Evolutionary conservation across 2,329 filamentous ascomycete species (phyloP), one percentile per base, ranked within the genome.

Genomic region (Pezicula neosporulosa): DNA sequence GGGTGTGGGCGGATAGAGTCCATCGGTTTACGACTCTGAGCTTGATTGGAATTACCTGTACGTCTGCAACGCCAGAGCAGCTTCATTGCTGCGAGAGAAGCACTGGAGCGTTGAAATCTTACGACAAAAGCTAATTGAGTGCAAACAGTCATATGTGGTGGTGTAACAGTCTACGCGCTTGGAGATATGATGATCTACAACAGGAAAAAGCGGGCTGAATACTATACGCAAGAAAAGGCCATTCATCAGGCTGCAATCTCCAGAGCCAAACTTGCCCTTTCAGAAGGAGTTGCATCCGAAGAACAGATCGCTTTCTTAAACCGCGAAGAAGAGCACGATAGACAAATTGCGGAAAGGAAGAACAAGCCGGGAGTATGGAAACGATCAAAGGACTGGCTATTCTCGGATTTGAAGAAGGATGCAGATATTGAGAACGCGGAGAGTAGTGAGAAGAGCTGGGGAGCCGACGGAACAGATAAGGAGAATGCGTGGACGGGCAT

Each of bases 171-270:
- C 37, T 85, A 86, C 65, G 83, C 84, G 9, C 76, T 85, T 57
- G 76, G 80, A 53, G 84, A 86, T 62, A 80, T 88, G 74, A 75
- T 87, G 52, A 68, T 85, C 53, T 83, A 87, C 70, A 88, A 87
- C 67, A 78, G 85, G 50, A 75, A 79, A 52, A 83, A 86, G 71
- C 75, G 79, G 51, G 75, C 75, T 36, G 80, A 86, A 56, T 88
- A 77, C 74, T 76, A 83, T 56, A 77, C 83, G 61, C 60, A 66
- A 55, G 62, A 66, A 50, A 71, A 77, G 58, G 69, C 69, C 44
- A 65, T 75, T 60, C 65, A 77, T 39, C 67, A 66, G 44, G 63
- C 68, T 42, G 78, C 77, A 38, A 63, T 80, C 39, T 64, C 67
- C 44, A 66, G 67, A 43, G 78, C 78, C 30, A 69, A 66, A 50